Conservation (phyloP, 805 yeast genomes). For the Starmera amethionina region DNA sequence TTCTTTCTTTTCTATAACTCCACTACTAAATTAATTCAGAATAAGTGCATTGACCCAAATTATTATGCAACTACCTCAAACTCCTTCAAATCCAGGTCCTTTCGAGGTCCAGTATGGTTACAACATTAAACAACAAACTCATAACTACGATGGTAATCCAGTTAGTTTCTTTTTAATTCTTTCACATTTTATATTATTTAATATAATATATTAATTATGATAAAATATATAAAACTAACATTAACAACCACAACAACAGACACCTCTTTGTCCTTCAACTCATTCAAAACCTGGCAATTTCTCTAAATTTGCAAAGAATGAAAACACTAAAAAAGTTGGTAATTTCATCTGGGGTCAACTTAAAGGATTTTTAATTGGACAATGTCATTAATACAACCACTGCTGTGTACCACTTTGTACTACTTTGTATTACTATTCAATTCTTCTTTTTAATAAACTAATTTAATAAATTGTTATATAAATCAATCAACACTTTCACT, state of each 20-base stretch:
- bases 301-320: conserved; percentile 13
- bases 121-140: conserved; percentile 4
- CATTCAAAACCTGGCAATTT: conserved; percentile 5
- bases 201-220: no score
- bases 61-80: conserved; percentile 12
- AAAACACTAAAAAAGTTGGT: conserved; percentile 18
- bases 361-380: not conserved
- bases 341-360: conserved; percentile 7
- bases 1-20: no score
- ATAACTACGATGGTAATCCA: conserved; percentile 9
- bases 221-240: not conserved
- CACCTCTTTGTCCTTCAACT: conserved; percentile 12
- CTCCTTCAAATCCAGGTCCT: conserved; percentile 15
- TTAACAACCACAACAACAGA: not conserved
- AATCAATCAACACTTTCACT: not conserved
- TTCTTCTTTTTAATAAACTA: no score
- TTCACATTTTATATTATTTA: no score
- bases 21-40: no score
- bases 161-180: not conserved
- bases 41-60: no score
- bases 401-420: no score
- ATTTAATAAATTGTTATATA: not conserved
- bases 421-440: no score
- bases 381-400: not conserved
- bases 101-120: conserved; percentile 16